A percentile compares a stretch with the other conserved stretches of the same genome.
Conservation (phyloP, 306 rosid species). For the Gynostemma pentaphyllum region DNA sequence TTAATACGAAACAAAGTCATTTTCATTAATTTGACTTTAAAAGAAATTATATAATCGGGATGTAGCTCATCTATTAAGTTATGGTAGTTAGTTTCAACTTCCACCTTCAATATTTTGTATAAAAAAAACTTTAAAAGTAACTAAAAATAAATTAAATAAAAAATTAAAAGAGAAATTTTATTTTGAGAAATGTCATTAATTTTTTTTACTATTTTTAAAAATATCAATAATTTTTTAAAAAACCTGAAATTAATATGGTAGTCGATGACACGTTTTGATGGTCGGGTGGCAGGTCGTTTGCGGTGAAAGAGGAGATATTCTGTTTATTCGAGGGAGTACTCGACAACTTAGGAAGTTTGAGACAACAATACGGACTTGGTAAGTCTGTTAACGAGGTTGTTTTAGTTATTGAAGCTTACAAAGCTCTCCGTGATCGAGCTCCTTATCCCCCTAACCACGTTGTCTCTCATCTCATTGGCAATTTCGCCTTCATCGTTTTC, state of each 20-base stretch:
- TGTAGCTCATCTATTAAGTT: no score
- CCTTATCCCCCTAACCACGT: slow-evolving; percentile 85
- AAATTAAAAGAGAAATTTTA: no score
- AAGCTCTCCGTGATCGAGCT: slow-evolving; percentile 88
- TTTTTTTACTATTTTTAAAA: background rate
- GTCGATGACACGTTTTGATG: no score
- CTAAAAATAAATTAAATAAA: no score
- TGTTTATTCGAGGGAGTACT: slow-evolving; percentile 86
- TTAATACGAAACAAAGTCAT: no score
- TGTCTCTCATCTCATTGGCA: slow-evolving; percentile 76
- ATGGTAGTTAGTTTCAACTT: no score
- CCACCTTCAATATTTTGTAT: no score
- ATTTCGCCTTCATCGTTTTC: slow-evolving; percentile 65
- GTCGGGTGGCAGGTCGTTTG: slow-evolving; percentile 53
- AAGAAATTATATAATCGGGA: no score
- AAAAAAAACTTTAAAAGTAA: no score
- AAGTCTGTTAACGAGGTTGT: slow-evolving; percentile 72
- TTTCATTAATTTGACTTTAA: no score
- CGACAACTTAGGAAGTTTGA: slow-evolving; percentile 80
- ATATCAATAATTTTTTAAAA: no score
- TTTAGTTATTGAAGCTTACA: slow-evolving; percentile 85
- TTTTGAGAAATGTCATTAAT: background rate
- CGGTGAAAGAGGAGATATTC: slow-evolving; percentile 82
- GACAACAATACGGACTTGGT: slow-evolving; percentile 71
- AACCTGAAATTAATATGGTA: no score